Evolutionary conservation across 2,329 filamentous ascomycete genomes (phyloP).

Genomic region (Chaetomiaceae sp.): DNA sequence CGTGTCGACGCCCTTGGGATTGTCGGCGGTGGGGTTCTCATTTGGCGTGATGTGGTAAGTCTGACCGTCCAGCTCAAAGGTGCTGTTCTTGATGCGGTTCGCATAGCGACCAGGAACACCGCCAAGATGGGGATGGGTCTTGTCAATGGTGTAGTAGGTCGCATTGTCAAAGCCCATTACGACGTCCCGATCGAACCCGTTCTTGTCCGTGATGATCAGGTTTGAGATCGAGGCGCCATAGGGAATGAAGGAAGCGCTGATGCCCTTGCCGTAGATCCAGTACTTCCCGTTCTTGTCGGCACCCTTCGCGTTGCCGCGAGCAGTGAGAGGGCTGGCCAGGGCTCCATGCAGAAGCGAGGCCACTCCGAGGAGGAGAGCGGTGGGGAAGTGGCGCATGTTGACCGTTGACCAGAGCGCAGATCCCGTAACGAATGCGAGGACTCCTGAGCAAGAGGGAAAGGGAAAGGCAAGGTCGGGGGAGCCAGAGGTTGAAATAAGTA

Average conservation of each 20-base stretch:
- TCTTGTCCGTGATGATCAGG: constrained; percentile 62
- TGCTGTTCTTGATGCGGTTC: constrained; percentile 74
- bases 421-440: background rate
- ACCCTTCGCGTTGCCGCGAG: background rate
- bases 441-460: too few species aligned
- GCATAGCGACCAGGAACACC: constrained; percentile 71
- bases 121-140: constrained; percentile 64
- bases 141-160: constrained; percentile 59
- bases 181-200: constrained; percentile 63
- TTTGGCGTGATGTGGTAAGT: constrained; percentile 56
- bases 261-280: constrained; percentile 60
- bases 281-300: constrained; percentile 62
- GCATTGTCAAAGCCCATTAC: constrained; percentile 73
- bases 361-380: constrained; percentile 16
- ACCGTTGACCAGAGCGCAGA: background rate
- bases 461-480: too few species aligned
- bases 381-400: constrained; percentile 12
- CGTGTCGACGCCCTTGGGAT: constrained; percentile 53
- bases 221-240: constrained; percentile 71
- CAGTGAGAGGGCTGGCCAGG: constrained; percentile 11
- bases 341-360: constrained; percentile 28
- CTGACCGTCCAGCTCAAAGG: constrained; percentile 60
- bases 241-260: constrained; percentile 63
- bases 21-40: constrained; percentile 49
- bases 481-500: too few species aligned